These are phyloP conservation scores for Corynascus novoguineensis DNA, from an alignment of 495 filamentous ascomycete genomes.

Conservation along the genomic window DNA sequence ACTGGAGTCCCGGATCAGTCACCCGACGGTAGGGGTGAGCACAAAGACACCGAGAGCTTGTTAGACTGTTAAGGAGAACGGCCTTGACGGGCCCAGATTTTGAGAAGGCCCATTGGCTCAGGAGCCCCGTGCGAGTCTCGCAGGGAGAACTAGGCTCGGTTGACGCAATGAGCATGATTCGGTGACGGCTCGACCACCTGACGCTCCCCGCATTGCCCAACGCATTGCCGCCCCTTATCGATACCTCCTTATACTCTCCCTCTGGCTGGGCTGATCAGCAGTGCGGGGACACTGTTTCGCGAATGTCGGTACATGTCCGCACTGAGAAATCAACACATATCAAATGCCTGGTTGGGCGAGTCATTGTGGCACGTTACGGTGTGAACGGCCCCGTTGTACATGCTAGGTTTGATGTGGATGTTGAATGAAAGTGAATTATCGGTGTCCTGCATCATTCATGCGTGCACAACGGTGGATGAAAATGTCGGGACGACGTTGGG, in stretches of 20 bases:
- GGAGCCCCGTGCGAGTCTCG: neutral
- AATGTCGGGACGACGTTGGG: neutral
- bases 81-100: neutral
- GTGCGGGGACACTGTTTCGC: neutral
- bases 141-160: neutral
- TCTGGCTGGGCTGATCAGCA: neutral
- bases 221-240: neutral
- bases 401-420: no score
- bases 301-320: neutral
- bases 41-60: neutral
- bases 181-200: slow-evolving; percentile 5
- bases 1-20: neutral
- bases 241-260: neutral
- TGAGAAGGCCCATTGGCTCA: neutral
- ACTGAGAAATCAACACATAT: no score
- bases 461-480: neutral
- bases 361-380: no score
- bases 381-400: no score
- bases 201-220: slow-evolving; percentile 11
- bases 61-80: neutral
- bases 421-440: no score
- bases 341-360: no score
- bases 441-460: neutral
- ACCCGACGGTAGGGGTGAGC: slow-evolving; percentile 1
- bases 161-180: slow-evolving; percentile 4